These are phyloP conservation scores for Clitopilus passeckerianus DNA, from an alignment of 768 basidiomycete species.

Conservation along the genomic window DNA sequence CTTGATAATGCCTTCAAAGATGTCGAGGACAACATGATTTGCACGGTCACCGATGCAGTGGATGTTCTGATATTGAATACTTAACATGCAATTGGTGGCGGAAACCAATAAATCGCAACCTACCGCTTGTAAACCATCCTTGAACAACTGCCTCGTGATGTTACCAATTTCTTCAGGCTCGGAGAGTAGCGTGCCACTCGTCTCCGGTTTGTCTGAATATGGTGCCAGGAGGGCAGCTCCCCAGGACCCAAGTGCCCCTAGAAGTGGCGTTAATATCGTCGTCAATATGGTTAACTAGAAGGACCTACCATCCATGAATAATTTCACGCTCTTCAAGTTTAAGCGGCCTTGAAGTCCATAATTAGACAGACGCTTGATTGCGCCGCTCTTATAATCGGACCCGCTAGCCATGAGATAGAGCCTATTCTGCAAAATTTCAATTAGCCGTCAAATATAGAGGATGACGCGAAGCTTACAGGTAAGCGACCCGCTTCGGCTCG, in stretches of 20 bases:
- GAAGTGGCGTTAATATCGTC: not conserved
- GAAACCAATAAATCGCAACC: constrained; percentile 21
- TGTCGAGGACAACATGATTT: constrained; percentile 62
- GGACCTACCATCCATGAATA: constrained; percentile 66
- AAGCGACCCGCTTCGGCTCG: constrained; percentile 64
- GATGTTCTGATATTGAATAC: constrained; percentile 42
- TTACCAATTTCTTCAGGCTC: constrained; percentile 46
- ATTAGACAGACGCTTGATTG: constrained; percentile 52
- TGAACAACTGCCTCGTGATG: constrained; percentile 61
- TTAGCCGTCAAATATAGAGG: not conserved
- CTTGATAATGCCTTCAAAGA: constrained; percentile 51
- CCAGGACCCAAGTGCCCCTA: constrained; percentile 87
- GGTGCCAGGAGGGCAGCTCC: constrained; percentile 86
- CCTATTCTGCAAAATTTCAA: constrained; percentile 36
- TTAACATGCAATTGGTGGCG: not conserved
- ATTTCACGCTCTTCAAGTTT: constrained; percentile 63
- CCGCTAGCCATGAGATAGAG: constrained; percentile 58
- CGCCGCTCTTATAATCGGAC: constrained; percentile 59
- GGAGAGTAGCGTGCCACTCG: constrained; percentile 63
- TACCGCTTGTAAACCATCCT: constrained; percentile 82
- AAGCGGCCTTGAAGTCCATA: constrained; percentile 52
- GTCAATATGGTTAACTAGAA: not conserved
- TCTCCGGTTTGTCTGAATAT: constrained; percentile 75
- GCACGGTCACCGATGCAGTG: constrained; percentile 71
- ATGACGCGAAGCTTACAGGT: constrained; percentile 42